Conservation (phyloP, 352 stramenopile genomes). For the Phytophthora rubi region DNA sequence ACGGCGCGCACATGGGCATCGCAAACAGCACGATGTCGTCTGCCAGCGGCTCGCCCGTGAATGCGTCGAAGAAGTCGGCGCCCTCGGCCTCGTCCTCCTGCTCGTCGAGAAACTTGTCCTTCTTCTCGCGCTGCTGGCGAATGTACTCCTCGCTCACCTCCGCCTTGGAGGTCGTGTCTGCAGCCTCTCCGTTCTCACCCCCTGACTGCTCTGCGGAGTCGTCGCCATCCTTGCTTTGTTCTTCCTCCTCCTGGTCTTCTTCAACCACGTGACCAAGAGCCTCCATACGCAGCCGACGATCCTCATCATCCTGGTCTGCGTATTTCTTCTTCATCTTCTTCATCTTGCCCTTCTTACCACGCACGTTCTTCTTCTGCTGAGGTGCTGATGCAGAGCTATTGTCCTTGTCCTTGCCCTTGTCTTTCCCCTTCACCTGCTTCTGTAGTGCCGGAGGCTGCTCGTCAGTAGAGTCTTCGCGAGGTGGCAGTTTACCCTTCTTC, state of each 20-base stretch:
- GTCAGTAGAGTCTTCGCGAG: conserved; percentile 21
- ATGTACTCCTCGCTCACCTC: conserved; percentile 66
- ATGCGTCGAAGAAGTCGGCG: conserved; percentile 83
- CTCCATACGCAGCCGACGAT: conserved; percentile 93
- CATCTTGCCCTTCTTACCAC: conserved; percentile 95
- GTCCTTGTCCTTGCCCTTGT: conserved; percentile 57
- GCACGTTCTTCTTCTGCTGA: conserved; percentile 54
- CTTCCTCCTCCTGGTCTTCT: conserved; percentile 40
- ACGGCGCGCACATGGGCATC: conserved; percentile 92
- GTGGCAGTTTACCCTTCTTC: conserved; percentile 65
- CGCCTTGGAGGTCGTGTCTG: conserved; percentile 6
- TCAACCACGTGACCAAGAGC: conserved; percentile 78
- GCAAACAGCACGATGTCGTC: conserved; percentile 90
- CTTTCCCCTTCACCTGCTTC: conserved; percentile 52
- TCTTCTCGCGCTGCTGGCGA: conserved; percentile 79
- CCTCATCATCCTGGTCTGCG: conserved; percentile 96
- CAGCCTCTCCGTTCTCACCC: conserved; percentile 25
- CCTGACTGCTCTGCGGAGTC: conserved; percentile 24
- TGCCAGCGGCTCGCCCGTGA: conserved; percentile 79
- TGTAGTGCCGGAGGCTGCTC: conserved; percentile 19
- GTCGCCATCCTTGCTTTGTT: conserved; percentile 27
- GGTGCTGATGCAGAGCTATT: background rate
- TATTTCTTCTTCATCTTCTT: conserved; percentile 98
- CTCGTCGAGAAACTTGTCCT: conserved; percentile 84
- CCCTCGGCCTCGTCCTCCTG: conserved; percentile 84